Evolutionary conservation across 2,329 filamentous ascomycete species (phyloP).

Genomic region (Paracorniculantispora psalliotae): DNA sequence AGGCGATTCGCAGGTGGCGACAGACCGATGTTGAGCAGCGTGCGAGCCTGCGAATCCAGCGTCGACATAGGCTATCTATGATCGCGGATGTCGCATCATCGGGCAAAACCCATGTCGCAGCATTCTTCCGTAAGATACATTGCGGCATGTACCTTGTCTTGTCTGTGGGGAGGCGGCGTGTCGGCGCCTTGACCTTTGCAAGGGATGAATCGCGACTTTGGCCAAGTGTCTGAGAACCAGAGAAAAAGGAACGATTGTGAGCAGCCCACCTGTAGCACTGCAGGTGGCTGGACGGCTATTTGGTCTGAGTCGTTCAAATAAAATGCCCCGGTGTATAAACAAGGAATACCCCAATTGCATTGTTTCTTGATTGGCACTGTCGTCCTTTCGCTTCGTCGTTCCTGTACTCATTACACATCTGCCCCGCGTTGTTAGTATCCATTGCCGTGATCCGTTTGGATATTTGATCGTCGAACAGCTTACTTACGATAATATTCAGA

Average conservation of each 20-base stretch:
- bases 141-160: background rate
- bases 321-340: constrained; percentile 10
- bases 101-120: background rate
- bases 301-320: constrained; percentile 1
- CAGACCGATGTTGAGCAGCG: background rate
- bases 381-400: background rate
- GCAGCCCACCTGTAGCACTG: background rate
- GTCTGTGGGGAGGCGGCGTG: background rate
- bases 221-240: constrained; percentile 12
- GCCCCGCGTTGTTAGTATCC: constrained; percentile 1
- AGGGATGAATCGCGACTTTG: constrained; percentile 11
- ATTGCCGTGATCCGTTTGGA: background rate
- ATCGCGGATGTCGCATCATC: background rate
- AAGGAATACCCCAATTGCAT: constrained; percentile 2
- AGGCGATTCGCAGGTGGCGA: background rate
- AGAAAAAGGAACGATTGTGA: constrained; percentile 13
- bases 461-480: background rate
- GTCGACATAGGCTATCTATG: background rate
- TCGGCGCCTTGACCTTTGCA: constrained; percentile 15
- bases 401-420: constrained; percentile 5
- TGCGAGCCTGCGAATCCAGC: background rate
- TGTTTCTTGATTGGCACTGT: background rate
- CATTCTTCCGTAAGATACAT: background rate
- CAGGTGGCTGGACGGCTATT: constrained; percentile 3
- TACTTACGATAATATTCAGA: background rate